Evolutionary conservation across 2,329 filamentous ascomycete genomes (phyloP), one percentile per base, ranked within the genome.

Genomic region (Penicillium capsulatum): DNA sequence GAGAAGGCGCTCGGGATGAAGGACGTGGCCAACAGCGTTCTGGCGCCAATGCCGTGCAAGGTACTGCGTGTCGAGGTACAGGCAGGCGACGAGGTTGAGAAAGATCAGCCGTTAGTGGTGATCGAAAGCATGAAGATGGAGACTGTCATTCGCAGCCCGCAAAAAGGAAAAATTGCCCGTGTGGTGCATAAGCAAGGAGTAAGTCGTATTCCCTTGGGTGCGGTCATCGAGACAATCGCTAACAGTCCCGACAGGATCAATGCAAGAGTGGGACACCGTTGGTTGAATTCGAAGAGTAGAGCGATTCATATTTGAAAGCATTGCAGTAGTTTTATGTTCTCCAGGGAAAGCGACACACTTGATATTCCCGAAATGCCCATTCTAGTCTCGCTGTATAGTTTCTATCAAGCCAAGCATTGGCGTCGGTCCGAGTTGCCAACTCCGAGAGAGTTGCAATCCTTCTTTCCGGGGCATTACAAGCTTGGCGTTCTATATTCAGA

Each of bases 11-110:
- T 96, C 6, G 90, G 91, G 0, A 70, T 86, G 47, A 90, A 87
- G 62, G 87, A 94, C 58, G 76, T 77, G 0, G 75, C 81, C 5
- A 90, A 91, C 44, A 92, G 84, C 37, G 88, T 97, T 1, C 75
- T 86, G 16, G 88, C 92, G 15, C 92, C 92, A 0, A 98, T 98
- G 92, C 92, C 92, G 2, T 97, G 92, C 69, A 97, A 97, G 70
- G 84, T 98, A 17, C 69, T 98, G 46, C 81, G 87, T 50, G 92
- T 96, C 33, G 86, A 95, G 64, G 88, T 96, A 0, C 69, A 75
- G 17, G 88, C 88, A 53, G 92, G 92, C 0, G 80, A 94, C 48
- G 68, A 67, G 32, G 92, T 98, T 11, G 81, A 81, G 60, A 94
- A 91, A 69, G 90, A 91, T 31, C 81, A 91, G 41, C 81, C 88